Conservation (phyloP, 2,329 filamentous ascomycete species). For the Apiospora hydei region DNA sequence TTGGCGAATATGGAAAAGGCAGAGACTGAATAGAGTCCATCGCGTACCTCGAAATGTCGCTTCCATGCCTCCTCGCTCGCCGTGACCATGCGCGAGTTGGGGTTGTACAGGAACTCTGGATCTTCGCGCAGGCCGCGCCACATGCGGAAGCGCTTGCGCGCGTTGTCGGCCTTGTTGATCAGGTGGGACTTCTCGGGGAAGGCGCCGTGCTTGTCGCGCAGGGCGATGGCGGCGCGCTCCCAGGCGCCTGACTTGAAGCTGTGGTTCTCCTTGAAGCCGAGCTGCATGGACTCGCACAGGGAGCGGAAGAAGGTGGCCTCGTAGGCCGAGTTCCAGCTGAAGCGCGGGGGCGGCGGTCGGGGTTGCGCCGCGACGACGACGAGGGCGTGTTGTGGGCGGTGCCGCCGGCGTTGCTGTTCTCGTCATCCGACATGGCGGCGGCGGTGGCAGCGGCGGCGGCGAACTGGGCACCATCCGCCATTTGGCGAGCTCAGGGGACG, state of each 20-base stretch:
- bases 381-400: constrained; percentile 32
- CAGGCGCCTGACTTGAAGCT: constrained; percentile 69
- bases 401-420: constrained; percentile 25
- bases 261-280: constrained; percentile 63
- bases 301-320: constrained; percentile 68
- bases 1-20: neutral
- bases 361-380: constrained; percentile 36
- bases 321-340: constrained; percentile 66
- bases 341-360: constrained; percentile 54
- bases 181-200: constrained; percentile 67
- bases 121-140: constrained; percentile 66
- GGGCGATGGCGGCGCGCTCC: constrained; percentile 62
- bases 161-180: constrained; percentile 71
- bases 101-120: constrained; percentile 63
- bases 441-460: neutral
- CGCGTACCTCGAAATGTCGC: constrained; percentile 62
- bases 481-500: neutral
- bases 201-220: constrained; percentile 62
- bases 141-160: constrained; percentile 67
- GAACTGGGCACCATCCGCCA: constrained; percentile 16
- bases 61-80: constrained; percentile 65
- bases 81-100: constrained; percentile 57
- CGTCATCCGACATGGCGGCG: constrained; percentile 42
- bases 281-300: constrained; percentile 64
- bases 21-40: neutral